Percentiles rank a stretch among this genome's conserved stretches.
These are phyloP conservation scores for Mycena epipterygia DNA, from an alignment of 768 basidiomycete species.

Conservation along the genomic window DNA sequence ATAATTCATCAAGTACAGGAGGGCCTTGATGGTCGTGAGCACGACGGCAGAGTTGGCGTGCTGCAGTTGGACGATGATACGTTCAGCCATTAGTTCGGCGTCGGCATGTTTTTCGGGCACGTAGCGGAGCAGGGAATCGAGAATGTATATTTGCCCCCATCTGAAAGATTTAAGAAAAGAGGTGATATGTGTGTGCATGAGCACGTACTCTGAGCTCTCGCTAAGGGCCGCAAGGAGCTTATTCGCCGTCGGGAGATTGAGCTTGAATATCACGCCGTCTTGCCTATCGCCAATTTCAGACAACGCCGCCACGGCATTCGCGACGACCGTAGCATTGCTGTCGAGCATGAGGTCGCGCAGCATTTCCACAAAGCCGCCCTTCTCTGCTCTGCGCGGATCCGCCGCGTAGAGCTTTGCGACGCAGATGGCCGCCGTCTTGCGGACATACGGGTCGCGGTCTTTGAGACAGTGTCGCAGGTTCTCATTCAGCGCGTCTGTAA, in stretches of 20 bases:
- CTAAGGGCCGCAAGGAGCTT: conserved; percentile 92
- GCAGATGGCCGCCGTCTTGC: conserved; percentile 98
- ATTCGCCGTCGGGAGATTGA: conserved; percentile 90
- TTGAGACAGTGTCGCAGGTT: conserved; percentile 93
- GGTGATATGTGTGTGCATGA: background rate
- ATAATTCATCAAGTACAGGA: conserved; percentile 98
- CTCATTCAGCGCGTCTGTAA: conserved; percentile 88
- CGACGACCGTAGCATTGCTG: conserved; percentile 95
- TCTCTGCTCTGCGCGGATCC: conserved; percentile 89
- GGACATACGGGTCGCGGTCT: conserved; percentile 96
- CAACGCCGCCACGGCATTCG: conserved; percentile 96
- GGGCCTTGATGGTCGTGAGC: conserved; percentile 95
- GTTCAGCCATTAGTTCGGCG: conserved; percentile 95
- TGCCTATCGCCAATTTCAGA: conserved; percentile 97
- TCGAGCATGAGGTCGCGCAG: conserved; percentile 94
- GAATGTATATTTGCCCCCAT: conserved; percentile 99
- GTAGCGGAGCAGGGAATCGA: conserved; percentile 93
- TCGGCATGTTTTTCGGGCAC: conserved; percentile 91
- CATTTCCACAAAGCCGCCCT: conserved; percentile 91
- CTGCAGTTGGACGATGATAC: conserved; percentile 92
- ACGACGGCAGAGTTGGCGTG: conserved; percentile 99
- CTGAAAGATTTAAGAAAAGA: conserved; percentile 57
- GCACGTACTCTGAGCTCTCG: conserved; percentile 96
- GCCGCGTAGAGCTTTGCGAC: conserved; percentile 96
- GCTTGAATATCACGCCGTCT: conserved; percentile 92